Percentiles rank a stretch among this genome's conserved stretches.
Conservation (phyloP, 2,329 filamentous ascomycete genomes). For the Neophaeococcomyces mojaviensis region DNA sequence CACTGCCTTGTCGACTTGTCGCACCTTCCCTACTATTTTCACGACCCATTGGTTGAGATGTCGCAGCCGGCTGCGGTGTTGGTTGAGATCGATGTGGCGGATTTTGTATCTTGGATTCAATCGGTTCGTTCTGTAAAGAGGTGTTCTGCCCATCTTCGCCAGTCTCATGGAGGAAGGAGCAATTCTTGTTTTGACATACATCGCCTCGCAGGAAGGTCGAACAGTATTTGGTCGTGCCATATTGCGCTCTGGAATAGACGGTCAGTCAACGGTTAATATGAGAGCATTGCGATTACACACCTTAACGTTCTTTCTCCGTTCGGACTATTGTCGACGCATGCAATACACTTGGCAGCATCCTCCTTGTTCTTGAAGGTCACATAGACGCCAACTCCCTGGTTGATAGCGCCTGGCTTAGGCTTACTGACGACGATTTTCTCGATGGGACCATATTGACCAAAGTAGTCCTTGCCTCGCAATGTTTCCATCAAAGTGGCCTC, state of each 20-base stretch:
- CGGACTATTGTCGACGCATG: constrained; percentile 81
- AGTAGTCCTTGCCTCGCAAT: constrained; percentile 83
- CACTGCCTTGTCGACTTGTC: constrained; percentile 47
- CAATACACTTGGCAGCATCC: constrained; percentile 83
- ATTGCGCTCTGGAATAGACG: constrained; percentile 48
- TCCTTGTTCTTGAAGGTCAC: constrained; percentile 94
- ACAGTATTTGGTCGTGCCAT: constrained; percentile 96
- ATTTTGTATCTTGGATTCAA: constrained; percentile 28
- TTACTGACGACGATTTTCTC: constrained; percentile 99
- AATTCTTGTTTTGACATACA: constrained; percentile 88
- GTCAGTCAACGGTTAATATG: neutral
- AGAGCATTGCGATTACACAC: constrained; percentile 43
- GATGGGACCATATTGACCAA: constrained; percentile 96
- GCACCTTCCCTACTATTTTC: constrained; percentile 67
- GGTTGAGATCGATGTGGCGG: constrained; percentile 22
- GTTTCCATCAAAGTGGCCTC: constrained; percentile 80
- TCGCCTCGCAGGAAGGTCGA: constrained; percentile 94
- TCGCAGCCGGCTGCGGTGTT: constrained; percentile 37
- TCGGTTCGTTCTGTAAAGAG: constrained; percentile 23
- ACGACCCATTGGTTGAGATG: constrained; percentile 57
- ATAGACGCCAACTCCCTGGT: constrained; percentile 90
- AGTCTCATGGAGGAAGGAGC: constrained; percentile 96
- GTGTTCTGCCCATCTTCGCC: constrained; percentile 65
- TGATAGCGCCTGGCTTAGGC: constrained; percentile 65
- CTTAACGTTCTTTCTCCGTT: constrained; percentile 82